Base-by-base conservation (phyloP, 192 early-diverging fungal genomes). In the Gonapodya sp. region DNA sequence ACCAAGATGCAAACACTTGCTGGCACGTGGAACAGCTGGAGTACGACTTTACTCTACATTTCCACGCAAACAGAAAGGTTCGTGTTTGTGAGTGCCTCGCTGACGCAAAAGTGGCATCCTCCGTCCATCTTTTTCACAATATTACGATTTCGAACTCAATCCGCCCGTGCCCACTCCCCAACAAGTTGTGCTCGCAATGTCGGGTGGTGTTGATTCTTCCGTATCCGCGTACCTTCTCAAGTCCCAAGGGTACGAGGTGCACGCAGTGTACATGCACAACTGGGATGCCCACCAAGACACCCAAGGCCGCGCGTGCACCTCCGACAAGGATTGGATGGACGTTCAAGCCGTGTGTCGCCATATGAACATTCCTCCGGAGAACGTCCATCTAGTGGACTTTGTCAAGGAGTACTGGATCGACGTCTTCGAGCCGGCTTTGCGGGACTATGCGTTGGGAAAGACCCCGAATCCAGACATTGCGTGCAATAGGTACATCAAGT, bases 391-490 rank as follows among this genome's bases (percentile, higher is more conserved):
- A 84, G 84, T 97, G 14, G 91, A 96, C 73, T 91, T 96, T 79
- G 90, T 92, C 0, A 94, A 93, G 74, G 92, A 96, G 82, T 99
- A 99, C 85, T 99, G 97, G 96, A 92, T 87, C 31, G 79, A 88
- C 30, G 96, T 97, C 1, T 99, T 99, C 86, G 87, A 92, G n/a
- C 84, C 87, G 0, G 92, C 93, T n/a, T 82, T 97, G 0, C 87
- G 91, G 0, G 93, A 89, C 14, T 93, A 96, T 80, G 86, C 87
- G 1, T 73, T 74, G 1, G 95, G 95, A 0, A 30, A 86, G 30
- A 98, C 96, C 0, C 96, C 97, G 1, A 99, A 99, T 78, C 97
- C 97, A 8, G 97, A 99, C 83, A 85, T 99, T 2, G 78, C 89
- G 1, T 99, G 97, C 84, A 99, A 99, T 82, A 85, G 87, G 1